phyloP scores from a whole-genome alignment of 2,329 filamentous ascomycete genomes.

The Aspergillus jensenii region DNA sequence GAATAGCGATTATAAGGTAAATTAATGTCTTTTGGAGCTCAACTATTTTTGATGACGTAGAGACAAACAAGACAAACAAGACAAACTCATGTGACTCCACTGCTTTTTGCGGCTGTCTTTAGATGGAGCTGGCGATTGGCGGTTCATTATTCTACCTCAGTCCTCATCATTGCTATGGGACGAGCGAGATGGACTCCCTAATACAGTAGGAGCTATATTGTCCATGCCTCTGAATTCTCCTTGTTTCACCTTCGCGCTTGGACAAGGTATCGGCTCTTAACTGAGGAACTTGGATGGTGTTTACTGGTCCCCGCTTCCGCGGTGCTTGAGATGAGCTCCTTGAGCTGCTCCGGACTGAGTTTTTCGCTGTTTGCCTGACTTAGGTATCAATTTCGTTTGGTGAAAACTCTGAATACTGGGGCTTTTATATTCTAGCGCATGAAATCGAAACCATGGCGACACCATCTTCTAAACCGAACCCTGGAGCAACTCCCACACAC shows the following conservation, averaged over 20 bases:
- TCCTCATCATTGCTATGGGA: neutral
- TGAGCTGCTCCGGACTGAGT: neutral
- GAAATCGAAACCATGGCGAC: constrained; percentile 39
- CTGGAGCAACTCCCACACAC: constrained; percentile 44
- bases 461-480: constrained; percentile 43
- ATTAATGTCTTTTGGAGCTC: neutral
- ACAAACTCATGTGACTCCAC: constrained; percentile 32
- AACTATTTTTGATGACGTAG: constrained; percentile 13
- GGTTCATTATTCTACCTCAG: no score
- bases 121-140: neutral
- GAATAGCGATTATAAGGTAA: neutral
- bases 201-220: neutral
- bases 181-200: neutral
- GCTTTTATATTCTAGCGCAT: neutral
- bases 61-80: constrained; percentile 30
- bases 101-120: constrained; percentile 9
- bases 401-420: neutral
- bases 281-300: neutral
- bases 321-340: constrained; percentile 6
- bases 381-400: neutral
- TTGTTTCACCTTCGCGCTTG: neutral
- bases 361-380: neutral
- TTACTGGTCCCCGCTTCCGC: neutral
- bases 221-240: neutral
- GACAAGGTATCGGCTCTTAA: neutral